These are phyloP conservation scores for Tilletia setariae DNA, from an alignment of 1,284 basidiomycete species.

Conservation along the genomic window DNA sequence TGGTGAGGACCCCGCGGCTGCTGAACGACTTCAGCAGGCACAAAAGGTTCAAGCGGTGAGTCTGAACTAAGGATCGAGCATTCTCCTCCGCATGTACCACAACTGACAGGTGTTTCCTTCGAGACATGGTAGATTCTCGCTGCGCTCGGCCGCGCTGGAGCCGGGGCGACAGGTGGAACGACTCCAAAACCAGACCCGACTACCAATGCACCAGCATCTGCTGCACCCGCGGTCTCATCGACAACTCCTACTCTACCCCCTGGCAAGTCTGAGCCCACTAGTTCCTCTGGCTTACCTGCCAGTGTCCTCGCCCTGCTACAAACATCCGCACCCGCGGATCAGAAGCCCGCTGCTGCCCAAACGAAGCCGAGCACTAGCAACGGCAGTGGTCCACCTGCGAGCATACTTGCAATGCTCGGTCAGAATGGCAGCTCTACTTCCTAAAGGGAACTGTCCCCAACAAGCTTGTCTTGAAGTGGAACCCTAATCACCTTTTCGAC, in stretches of 20 bases:
- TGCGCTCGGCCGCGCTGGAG: background rate
- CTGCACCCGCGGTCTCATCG: background rate
- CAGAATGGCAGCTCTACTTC: background rate
- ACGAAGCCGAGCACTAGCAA: background rate
- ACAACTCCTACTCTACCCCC: background rate
- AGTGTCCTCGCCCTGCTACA: constrained; percentile 3
- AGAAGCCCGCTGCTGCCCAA: background rate
- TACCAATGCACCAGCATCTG: background rate
- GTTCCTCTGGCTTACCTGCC: background rate
- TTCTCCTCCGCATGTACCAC: background rate
- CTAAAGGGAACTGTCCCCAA: no score
- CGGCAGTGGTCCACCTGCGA: constrained; percentile 7
- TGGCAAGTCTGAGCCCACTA: background rate
- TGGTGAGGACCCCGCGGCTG: background rate
- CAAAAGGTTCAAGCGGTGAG: constrained; percentile 14
- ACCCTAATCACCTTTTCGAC: no score
- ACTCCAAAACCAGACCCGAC: background rate
- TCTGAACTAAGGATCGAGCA: background rate
- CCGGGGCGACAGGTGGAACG: background rate
- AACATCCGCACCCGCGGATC: background rate
- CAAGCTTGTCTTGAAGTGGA: no score
- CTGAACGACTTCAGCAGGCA: background rate
- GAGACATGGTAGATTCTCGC: background rate
- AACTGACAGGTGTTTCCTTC: background rate
- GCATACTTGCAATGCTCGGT: constrained; percentile 3